A percentile compares a stretch with the other conserved stretches of the same genome.
Conservation (phyloP, 2,329 filamentous ascomycete species). For the Fusarium hostae region DNA sequence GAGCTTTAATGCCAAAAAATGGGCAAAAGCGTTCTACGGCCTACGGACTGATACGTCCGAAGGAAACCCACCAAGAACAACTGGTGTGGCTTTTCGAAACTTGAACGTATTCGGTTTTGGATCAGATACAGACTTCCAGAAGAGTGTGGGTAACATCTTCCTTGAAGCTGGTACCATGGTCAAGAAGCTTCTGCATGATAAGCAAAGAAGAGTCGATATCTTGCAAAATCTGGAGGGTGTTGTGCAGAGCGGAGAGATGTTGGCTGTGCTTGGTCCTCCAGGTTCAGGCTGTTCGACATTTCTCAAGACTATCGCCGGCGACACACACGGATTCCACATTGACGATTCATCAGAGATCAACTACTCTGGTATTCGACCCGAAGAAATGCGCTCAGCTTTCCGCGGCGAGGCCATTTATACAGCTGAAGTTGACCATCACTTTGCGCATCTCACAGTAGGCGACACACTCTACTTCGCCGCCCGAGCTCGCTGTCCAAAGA, state of each 20-base stretch:
- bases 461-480: slow-evolving; percentile 82
- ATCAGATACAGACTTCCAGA: slow-evolving; percentile 46
- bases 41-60: slow-evolving; percentile 39
- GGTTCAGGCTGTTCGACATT: slow-evolving; percentile 80
- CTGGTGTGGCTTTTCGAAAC: slow-evolving; percentile 44
- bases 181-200: slow-evolving; percentile 48
- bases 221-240: slow-evolving; percentile 72
- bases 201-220: slow-evolving; percentile 70
- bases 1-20: slow-evolving; percentile 55
- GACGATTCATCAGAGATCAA: slow-evolving; percentile 77
- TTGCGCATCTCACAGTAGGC: slow-evolving; percentile 77
- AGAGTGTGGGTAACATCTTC: slow-evolving; percentile 44
- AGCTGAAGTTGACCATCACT: slow-evolving; percentile 82
- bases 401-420: slow-evolving; percentile 86
- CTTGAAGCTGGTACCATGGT: slow-evolving; percentile 32
- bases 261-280: slow-evolving; percentile 76
- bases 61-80: slow-evolving; percentile 44
- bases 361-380: slow-evolving; percentile 73
- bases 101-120: slow-evolving; percentile 46
- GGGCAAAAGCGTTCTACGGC: slow-evolving; percentile 54
- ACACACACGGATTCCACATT: slow-evolving; percentile 79
- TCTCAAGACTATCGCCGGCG: slow-evolving; percentile 81
- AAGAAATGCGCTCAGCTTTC: slow-evolving; percentile 79
- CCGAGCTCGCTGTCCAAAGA: slow-evolving; percentile 69
- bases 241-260: slow-evolving; percentile 75